Evolutionary conservation across 2,329 filamentous ascomycete species (phyloP).

Genomic region (Blastomyces percursus): DNA sequence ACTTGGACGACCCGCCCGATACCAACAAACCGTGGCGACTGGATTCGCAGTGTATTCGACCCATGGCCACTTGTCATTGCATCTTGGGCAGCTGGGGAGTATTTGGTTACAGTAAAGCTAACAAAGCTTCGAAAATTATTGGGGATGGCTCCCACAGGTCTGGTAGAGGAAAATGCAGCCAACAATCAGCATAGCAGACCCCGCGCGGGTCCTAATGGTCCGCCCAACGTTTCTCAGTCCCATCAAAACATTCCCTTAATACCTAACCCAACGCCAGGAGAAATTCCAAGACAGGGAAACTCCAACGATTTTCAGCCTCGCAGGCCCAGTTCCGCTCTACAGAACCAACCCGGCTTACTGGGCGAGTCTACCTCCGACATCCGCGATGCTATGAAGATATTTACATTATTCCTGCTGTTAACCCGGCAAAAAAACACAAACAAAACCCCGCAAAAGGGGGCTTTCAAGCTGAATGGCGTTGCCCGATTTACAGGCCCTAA

Average conservation of each 20-base stretch:
- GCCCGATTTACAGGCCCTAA: constrained; percentile 4
- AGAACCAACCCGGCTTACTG: background rate
- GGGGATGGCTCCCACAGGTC: background rate
- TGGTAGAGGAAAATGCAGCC: too few species aligned
- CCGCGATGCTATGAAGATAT: background rate
- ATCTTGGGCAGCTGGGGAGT: background rate
- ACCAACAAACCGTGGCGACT: constrained; percentile 8
- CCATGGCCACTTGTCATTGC: constrained; percentile 1
- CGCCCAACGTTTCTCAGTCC: background rate
- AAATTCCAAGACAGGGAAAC: background rate
- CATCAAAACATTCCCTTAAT: background rate
- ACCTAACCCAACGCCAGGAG: background rate
- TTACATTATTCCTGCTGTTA: background rate
- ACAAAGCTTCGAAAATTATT: background rate
- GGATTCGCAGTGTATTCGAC: constrained; percentile 10
- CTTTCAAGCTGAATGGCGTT: constrained; percentile 7
- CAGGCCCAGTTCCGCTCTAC: background rate
- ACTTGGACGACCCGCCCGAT: constrained; percentile 7
- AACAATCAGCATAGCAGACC: background rate
- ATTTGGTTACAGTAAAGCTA: background rate
- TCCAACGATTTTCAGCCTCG: background rate
- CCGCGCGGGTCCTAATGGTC: background rate
- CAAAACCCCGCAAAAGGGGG: constrained; percentile 1
- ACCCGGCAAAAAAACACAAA: background rate
- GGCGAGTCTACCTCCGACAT: background rate